Conservation (phyloP, 1,139 yeast species). For the Zygosaccharomyces sapae region DNA sequence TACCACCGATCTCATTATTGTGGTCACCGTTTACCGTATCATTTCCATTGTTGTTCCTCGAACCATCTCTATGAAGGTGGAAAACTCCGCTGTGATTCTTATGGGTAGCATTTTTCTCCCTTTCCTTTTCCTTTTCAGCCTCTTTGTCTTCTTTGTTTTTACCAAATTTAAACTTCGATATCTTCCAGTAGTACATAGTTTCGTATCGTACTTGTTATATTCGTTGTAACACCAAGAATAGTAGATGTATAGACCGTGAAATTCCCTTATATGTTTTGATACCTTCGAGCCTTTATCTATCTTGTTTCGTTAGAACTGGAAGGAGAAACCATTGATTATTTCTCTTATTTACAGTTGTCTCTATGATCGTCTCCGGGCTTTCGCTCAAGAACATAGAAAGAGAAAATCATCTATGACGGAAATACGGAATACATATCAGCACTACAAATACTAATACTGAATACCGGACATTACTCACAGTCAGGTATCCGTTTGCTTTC, state of each 20-base stretch:
- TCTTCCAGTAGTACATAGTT: constrained; percentile 34
- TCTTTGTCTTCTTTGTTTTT: constrained; percentile 33
- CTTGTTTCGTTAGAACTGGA: neutral
- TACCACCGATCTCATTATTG: constrained; percentile 4
- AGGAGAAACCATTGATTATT: constrained; percentile 1
- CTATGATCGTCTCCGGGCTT: neutral
- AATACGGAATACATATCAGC: neutral
- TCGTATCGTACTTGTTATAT: neutral
- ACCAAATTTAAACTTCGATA: constrained; percentile 34
- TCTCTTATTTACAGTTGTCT: neutral
- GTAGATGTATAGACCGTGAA: neutral
- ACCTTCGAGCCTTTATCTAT: neutral
- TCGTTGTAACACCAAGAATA: neutral
- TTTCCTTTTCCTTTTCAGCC: constrained; percentile 20
- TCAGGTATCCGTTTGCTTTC: too few species aligned
- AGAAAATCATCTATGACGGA: neutral
- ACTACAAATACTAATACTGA: neutral
- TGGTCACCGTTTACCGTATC: constrained; percentile 1
- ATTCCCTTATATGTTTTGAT: neutral
- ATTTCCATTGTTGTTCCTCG: constrained; percentile 3
- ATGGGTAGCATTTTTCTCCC: constrained; percentile 10
- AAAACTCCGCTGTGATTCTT: constrained; percentile 19
- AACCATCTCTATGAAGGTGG: constrained; percentile 15
- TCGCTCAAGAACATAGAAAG: neutral
- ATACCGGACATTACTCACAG: neutral